These are phyloP conservation scores for Saitozyma podzolica DNA, from an alignment of 768 basidiomycete species.

Conservation along the genomic window DNA sequence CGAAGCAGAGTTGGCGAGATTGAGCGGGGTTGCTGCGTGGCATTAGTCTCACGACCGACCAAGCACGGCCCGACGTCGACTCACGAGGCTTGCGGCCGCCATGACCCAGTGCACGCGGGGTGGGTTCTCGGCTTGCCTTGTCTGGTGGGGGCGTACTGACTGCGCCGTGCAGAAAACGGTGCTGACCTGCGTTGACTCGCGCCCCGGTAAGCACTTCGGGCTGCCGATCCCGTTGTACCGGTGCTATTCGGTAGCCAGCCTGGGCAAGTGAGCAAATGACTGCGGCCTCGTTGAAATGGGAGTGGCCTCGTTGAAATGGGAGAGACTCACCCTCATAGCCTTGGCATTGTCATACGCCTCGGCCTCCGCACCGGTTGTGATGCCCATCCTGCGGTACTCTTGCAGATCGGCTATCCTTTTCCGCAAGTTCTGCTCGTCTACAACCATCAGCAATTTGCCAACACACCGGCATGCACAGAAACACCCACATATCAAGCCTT, in stretches of 20 bases:
- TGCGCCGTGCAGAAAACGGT: conserved; percentile 38
- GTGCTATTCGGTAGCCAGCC: conserved; percentile 37
- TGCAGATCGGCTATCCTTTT: conserved; percentile 90
- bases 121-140: conserved; percentile 26
- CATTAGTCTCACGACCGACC: neutral
- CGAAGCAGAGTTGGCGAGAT: conserved; percentile 84
- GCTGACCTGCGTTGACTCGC: conserved; percentile 41
- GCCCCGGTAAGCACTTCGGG: conserved; percentile 31
- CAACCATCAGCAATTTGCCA: neutral
- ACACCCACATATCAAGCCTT: conserved; percentile 82
- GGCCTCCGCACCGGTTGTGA: conserved; percentile 81
- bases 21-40: conserved; percentile 61
- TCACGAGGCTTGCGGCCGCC: conserved; percentile 26
- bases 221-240: conserved; percentile 9
- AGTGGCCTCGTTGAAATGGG: too few species aligned
- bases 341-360: conserved; percentile 82
- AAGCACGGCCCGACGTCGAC: conserved; percentile 1
- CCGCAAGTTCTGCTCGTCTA: conserved; percentile 83
- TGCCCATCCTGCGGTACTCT: conserved; percentile 79
- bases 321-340: conserved; percentile 65
- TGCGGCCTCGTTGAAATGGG: neutral
- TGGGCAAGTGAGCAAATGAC: conserved; percentile 3
- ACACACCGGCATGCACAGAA: neutral
- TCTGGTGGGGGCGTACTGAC: conserved; percentile 35
- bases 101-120: conserved; percentile 18